These are phyloP conservation scores for Vanrija humicola DNA, from an alignment of 1,284 basidiomycete species.

Conservation along the genomic window DNA sequence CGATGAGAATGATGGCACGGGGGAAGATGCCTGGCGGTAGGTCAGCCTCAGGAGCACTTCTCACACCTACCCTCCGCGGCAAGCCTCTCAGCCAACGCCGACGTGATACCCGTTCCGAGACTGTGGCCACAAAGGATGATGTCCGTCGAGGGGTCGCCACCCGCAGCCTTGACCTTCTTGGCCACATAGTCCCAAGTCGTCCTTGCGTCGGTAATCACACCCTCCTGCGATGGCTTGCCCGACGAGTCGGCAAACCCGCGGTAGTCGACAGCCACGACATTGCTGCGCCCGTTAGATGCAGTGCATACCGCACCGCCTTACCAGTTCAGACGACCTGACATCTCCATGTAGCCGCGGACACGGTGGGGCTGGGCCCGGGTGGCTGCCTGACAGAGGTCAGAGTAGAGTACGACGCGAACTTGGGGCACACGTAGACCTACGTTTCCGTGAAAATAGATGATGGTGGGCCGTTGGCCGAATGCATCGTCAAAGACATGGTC, in stretches of 20 bases:
- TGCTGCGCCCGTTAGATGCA: slow-evolving; percentile 45
- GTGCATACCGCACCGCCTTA: slow-evolving; percentile 33
- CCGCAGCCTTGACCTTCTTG: slow-evolving; percentile 2
- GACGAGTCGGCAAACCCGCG: slow-evolving; percentile 88
- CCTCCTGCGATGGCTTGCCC: slow-evolving; percentile 69
- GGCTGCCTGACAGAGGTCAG: slow-evolving; percentile 10
- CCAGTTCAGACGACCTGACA: slow-evolving; percentile 32
- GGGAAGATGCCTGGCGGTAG: slow-evolving; percentile 25
- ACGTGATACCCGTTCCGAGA: slow-evolving; percentile 78
- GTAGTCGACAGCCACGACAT: slow-evolving; percentile 82
- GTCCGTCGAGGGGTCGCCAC: slow-evolving; percentile 4
- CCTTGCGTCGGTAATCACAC: slow-evolving; percentile 69
- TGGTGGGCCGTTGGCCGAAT: slow-evolving; percentile 61
- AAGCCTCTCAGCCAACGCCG: slow-evolving; percentile 41
- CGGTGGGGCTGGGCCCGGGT: slow-evolving; percentile 11
- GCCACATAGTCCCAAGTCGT: slow-evolving; percentile 77
- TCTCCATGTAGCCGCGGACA: slow-evolving; percentile 28
- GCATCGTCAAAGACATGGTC: slow-evolving; percentile 51
- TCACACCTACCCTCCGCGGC: slow-evolving; percentile 28
- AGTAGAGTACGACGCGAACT: neutral
- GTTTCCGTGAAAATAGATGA: slow-evolving; percentile 89
- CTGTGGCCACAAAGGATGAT: slow-evolving; percentile 65
- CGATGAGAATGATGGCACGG: slow-evolving; percentile 37
- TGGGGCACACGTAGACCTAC: slow-evolving; percentile 35
- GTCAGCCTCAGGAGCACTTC: slow-evolving; percentile 7